Base-by-base conservation (phyloP, 805 yeast genomes). In the Ogataea naganishii region DNA sequence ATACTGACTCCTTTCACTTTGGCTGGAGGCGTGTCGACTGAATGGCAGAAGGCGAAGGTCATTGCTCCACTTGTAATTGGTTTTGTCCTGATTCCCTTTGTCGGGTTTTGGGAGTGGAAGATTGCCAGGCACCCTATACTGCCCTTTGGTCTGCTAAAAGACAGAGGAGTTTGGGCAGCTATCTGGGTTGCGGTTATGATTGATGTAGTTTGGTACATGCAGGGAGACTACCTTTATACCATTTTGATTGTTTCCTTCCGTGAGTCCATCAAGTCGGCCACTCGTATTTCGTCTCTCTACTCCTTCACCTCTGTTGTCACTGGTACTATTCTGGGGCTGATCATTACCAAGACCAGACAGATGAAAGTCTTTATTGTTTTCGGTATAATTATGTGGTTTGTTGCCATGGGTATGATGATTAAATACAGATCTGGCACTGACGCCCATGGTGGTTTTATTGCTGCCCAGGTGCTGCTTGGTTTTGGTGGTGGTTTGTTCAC, bases 81-180 rank as follows among this genome's bases (percentile, higher is more conserved):
- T 3, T 62, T 72, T 39, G 67, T 63, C 14, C 51, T 75, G 18
- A 47, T 80, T 31, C 83, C 85, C 6, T 49, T 66, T n/a, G 72
- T 77, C 34, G 44, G 66, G 11, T n/a, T 51, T 14, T 80, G 80
- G 76, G 92, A 81, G 51, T 36, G 49, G 17, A 62, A 60, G 35
- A 60, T 58, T 36, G 73, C 86, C 13, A 57, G 49, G 29, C 62
- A 67, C 44, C 92, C 94, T n/a, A 48, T 82, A 24, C 52, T 72
- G 13, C 89, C 92, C 13, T 58, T 60, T 39, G 51, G 60, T 10
- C 60, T 78, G 37, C 48, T 81, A 45, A 71, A 61, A 35, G 82
- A 81, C 51, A 69, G 85, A 41, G 82, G 80, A 37, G 76, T 80
- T 19, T 77, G 83, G 80, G 59, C 83, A 10, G 80, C 88, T n/a